Base-by-base conservation (phyloP, 1,139 yeast genomes). In the Hansenula sp. region DNA sequence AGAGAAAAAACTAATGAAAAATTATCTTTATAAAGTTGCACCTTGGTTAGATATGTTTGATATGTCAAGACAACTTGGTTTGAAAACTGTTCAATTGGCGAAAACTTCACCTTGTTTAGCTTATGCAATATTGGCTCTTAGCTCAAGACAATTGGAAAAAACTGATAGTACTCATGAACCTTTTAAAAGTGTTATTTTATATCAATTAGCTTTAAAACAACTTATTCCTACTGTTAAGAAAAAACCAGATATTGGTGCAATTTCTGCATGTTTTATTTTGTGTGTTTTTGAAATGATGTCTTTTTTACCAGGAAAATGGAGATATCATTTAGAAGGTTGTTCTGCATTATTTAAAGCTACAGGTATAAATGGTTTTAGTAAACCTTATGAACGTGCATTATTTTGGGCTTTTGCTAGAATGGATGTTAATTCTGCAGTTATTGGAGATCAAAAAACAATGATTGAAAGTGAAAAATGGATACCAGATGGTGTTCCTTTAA, bases 361-460 rank as follows among this genome's bases (percentile, higher is more conserved):
- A 32, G 62, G 61, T 10, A 59, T 68, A 33, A 48, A 65, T 49
- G 73, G 72, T 8, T 68, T 68, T 44, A 51, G 62, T 33, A 54
- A 53, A 6, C 49, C 55, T 3, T 52, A 62, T 32, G 61, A 62
- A 40, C 47, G 66, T 41, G 64, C 65, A 0, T 42, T 66, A 11
- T 66, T 66, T 44, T 66, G 71, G 71, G 59, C 63, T 39, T 64
- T 62, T 50, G 65, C 66, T 2, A 50, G 71, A 34, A 62, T 65
- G 67, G 71, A 66, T 46, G 63, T 65, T n/a, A 57, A 57, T 43
- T 57, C 65, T 22, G 64, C 66, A 1, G 58, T 63, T 11, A 61
- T 66, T 36, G 65, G 64, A 6, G 68, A 65, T 38, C 59, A 61
- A 33, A 50, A 56, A 2, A 66, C 70, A 0, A 57, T 64, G 42